Conservation (phyloP, 805 yeast species). For the Nakazawaea wyomingensis region DNA sequence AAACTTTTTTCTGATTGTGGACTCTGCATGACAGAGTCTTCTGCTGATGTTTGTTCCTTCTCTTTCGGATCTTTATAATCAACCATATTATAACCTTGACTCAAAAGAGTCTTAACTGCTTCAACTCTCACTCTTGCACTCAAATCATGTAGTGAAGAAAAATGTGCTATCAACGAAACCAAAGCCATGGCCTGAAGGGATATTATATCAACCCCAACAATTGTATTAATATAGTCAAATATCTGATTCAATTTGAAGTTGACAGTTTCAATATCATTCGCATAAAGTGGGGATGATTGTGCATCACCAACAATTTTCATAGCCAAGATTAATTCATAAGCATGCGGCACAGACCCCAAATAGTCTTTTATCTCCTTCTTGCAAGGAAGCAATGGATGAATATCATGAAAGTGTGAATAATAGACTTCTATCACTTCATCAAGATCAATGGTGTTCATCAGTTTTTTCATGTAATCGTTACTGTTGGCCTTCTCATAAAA, state of each 20-base stretch:
- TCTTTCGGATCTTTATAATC: background rate
- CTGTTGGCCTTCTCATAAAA: conserved; percentile 15
- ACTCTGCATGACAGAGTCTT: conserved; percentile 2
- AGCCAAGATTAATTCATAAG: conserved; percentile 36
- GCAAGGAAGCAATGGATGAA: conserved; percentile 46
- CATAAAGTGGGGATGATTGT: conserved; percentile 30
- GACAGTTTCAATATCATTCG: conserved; percentile 35
- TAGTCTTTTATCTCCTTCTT: conserved; percentile 28
- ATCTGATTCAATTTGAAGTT: conserved; percentile 31
- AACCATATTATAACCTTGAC: conserved; percentile 7
- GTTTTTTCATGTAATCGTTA: conserved; percentile 18
- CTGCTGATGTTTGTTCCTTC: background rate
- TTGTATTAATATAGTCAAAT: conserved; percentile 24
- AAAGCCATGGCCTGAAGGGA: conserved; percentile 38
- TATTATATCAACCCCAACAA: conserved; percentile 35
- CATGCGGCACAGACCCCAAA: conserved; percentile 28
- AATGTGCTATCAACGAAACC: conserved; percentile 40
- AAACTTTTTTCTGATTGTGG: conserved; percentile 13
- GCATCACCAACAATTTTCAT: conserved; percentile 50
- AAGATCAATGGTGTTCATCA: conserved; percentile 22
- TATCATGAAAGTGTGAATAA: conserved; percentile 32
- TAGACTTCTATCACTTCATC: conserved; percentile 25
- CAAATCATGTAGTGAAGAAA: conserved; percentile 45
- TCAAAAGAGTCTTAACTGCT: conserved; percentile 22
- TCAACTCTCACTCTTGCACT: conserved; percentile 37